Base-by-base conservation (phyloP, 306 rosid species). In the Echinosophora koreensis region DNA sequence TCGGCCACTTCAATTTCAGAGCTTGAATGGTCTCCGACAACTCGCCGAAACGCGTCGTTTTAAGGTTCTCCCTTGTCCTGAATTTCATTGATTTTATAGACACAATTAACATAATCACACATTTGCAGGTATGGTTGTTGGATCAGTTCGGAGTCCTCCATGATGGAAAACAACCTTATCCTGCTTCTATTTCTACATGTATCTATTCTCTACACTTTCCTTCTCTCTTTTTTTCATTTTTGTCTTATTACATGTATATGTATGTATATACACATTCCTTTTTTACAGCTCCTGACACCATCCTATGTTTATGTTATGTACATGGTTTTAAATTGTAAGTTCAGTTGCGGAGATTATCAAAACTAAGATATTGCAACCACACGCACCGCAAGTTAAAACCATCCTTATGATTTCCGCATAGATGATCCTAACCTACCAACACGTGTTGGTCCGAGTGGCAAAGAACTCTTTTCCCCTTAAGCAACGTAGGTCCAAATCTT, bases 71-170 rank as follows among this genome's bases (percentile, higher is more conserved):
- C 62, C 13, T 22, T 2, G 4, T 15, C 14, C 12, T 46, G n/a
- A n/a, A 5, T 50, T 50, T 15, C 17, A 13, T 50, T 4, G 8
- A 50, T 50, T 50, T 38, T 16, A 38, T 55, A 51, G 38, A 28
- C 42, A 38, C 15, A 11, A 49, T 13, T 13, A 13, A 49, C 17
- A 12, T 49, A 12, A 32, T 67, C 51, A 17, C 9, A 66, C 50
- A 44, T 74, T 58, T 11, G 78, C 88, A 94, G 98, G 97, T 93
- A 2, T 95, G 98, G 97, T 83, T 92, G 28, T 83, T 95, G 68
- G 98, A 95, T 82, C 98, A 95, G 77, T 95, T 92, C 71, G 98
- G 98, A 74, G 98, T 95, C 32, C 96, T 95, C 52, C 97, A 95
- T 10, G 98, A 95, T 57, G 98, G 98, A 52, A 95, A 92, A 80